Conservation (phyloP, 2,329 filamentous ascomycete genomes). For the Nannizzia gypsea region DNA sequence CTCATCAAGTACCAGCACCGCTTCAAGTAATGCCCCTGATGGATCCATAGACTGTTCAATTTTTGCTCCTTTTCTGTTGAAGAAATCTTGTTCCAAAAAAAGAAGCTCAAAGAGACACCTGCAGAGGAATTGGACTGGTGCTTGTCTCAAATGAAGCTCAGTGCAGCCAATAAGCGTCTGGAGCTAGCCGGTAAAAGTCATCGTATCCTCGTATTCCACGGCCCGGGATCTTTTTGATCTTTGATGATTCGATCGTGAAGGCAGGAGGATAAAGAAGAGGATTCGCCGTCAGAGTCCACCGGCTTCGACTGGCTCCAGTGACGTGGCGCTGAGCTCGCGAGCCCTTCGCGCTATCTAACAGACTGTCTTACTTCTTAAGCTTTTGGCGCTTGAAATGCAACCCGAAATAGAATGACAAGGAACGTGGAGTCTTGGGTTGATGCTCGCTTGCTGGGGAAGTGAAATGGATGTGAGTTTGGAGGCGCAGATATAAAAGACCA, state of each 20-base stretch:
- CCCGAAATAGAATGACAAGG: not conserved
- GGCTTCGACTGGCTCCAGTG: not conserved
- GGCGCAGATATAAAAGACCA: not conserved
- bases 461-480: not conserved
- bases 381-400: constrained; percentile 1
- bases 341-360: not conserved
- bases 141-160: not conserved
- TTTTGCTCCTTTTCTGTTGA: not conserved
- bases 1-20: not conserved
- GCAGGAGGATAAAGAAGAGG: not conserved
- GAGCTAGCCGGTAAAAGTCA: not conserved
- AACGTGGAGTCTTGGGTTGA: not conserved
- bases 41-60: not conserved
- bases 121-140: not conserved
- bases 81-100: not conserved
- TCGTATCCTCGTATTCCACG: not conserved
- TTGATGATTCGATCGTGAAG: not conserved
- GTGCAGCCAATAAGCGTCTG: not conserved
- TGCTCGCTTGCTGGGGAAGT: no score
- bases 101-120: not conserved
- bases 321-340: not conserved
- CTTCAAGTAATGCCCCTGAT: not conserved
- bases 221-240: not conserved
- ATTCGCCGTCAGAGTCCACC: not conserved
- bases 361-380: not conserved